Conservation (phyloP, 441 rosid genomes). For the Adansonia gregorii region DNA sequence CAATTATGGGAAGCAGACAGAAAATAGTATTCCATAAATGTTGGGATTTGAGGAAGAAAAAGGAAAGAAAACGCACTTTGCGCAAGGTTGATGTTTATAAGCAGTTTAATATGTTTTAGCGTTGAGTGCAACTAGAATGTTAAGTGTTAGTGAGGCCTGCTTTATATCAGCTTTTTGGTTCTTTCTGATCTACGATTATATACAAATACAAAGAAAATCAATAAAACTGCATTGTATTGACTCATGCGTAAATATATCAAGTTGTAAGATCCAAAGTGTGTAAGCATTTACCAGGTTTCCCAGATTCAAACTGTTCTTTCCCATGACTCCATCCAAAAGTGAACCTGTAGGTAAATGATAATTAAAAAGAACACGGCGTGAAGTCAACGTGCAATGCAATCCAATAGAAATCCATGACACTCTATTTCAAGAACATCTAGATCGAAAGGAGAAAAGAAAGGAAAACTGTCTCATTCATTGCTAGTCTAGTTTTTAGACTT, state of each 20-base stretch:
- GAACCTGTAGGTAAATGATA: slow-evolving; percentile 51
- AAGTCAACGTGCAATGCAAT: slow-evolving; percentile 12
- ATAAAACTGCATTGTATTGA: background rate
- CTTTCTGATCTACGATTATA: background rate
- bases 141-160: background rate
- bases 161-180: slow-evolving; percentile 9
- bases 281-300: slow-evolving; percentile 70
- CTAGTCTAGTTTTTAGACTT: no score
- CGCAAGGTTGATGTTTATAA: background rate
- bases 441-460: background rate
- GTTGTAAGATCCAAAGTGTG: slow-evolving; percentile 13
- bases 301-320: slow-evolving; percentile 91
- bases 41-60: background rate
- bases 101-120: background rate
- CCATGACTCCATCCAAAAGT: slow-evolving; percentile 99
- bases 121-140: background rate
- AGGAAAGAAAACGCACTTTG: background rate
- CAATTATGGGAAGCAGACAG: background rate
- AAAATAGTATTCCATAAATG: slow-evolving; percentile 3
- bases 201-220: background rate
- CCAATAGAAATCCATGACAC: slow-evolving; percentile 13
- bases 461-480: no score
- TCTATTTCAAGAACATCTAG: background rate
- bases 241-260: background rate
- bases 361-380: background rate